Percentiles rank a stretch among this genome's conserved stretches.
These are phyloP conservation scores for Vanrija humicola DNA, from an alignment of 1,284 basidiomycete species.

Conservation along the genomic window DNA sequence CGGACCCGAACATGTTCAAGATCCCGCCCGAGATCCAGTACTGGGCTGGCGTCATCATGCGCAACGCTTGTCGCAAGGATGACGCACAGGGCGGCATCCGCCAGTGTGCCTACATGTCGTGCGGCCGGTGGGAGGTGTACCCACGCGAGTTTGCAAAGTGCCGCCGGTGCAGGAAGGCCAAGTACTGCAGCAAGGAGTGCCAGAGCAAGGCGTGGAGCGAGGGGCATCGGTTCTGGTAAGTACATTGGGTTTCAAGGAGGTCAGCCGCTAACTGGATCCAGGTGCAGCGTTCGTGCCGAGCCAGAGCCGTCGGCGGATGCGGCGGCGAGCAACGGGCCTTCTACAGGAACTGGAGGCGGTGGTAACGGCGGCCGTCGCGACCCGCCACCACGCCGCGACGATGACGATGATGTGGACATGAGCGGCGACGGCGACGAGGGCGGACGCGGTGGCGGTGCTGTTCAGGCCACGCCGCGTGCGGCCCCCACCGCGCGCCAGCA, in stretches of 20 bases:
- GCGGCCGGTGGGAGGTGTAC: conserved; percentile 89
- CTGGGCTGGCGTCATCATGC: conserved; percentile 99
- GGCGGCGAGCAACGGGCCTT: conserved; percentile 8
- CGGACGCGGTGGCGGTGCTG: neutral
- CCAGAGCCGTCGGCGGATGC: conserved; percentile 20
- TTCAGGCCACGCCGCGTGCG: conserved; percentile 4
- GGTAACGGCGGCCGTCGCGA: conserved; percentile 6
- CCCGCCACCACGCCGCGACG: conserved; percentile 1
- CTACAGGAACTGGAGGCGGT: conserved; percentile 17
- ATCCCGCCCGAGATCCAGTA: conserved; percentile 93
- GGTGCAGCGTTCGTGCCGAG: conserved; percentile 31
- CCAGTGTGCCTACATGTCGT: conserved; percentile 97
- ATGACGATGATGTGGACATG: conserved; percentile 20
- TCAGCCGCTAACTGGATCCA: conserved; percentile 8
- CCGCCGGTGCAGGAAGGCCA: conserved; percentile 90
- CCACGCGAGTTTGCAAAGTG: conserved; percentile 98
- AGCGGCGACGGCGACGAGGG: conserved; percentile 6
- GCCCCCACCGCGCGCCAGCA: no score
- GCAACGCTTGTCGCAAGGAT: conserved; percentile 97
- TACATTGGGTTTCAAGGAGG: neutral
- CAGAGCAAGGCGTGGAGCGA: conserved; percentile 97
- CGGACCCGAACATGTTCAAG: conserved; percentile 66
- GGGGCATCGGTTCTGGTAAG: conserved; percentile 71
- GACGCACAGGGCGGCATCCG: conserved; percentile 86
- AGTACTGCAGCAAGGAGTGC: conserved; percentile 97